Evolutionary conservation across 73 alveolate genomes (phyloP).

Genomic region (Paramecium octaurelia): DNA sequence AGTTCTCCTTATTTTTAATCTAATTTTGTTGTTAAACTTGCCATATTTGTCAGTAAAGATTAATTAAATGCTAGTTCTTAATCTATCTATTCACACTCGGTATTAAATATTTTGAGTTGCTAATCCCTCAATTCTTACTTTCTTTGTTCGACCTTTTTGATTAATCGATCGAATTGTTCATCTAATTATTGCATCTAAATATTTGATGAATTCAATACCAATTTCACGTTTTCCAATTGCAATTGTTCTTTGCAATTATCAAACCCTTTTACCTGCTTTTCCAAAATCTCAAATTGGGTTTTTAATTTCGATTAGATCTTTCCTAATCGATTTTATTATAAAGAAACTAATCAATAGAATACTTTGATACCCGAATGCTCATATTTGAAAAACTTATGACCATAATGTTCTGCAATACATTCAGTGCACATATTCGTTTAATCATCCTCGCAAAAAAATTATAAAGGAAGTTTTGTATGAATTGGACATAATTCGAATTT

Average conservation of each 20-base stretch:
- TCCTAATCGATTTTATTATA: neutral
- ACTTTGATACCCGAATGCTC: slow-evolving; percentile 72
- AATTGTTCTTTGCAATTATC: slow-evolving; percentile 12
- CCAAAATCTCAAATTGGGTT: neutral
- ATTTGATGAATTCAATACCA: neutral
- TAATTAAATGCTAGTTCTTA: neutral
- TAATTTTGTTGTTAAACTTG: neutral
- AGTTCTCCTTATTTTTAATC: neutral
- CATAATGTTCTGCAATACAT: slow-evolving; percentile 82
- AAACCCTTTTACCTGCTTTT: neutral
- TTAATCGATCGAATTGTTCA: slow-evolving; percentile 20
- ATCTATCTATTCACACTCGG: slow-evolving; percentile 5
- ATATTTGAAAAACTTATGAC: slow-evolving; percentile 80
- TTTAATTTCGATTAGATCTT: neutral
- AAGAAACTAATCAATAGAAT: neutral
- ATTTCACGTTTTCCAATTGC: neutral
- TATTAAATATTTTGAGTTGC: neutral
- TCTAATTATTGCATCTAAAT: neutral
- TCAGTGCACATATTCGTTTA: slow-evolving; percentile 74
- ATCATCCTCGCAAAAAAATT: slow-evolving; percentile 81
- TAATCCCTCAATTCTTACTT: neutral
- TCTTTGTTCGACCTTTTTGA: neutral
- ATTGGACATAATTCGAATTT: slow-evolving; percentile 68
- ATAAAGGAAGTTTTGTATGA: slow-evolving; percentile 70
- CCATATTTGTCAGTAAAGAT: slow-evolving; percentile 29